phyloP scores from a whole-genome alignment of 352 stramenopile species.

The Phytophthora cryptogea region DNA sequence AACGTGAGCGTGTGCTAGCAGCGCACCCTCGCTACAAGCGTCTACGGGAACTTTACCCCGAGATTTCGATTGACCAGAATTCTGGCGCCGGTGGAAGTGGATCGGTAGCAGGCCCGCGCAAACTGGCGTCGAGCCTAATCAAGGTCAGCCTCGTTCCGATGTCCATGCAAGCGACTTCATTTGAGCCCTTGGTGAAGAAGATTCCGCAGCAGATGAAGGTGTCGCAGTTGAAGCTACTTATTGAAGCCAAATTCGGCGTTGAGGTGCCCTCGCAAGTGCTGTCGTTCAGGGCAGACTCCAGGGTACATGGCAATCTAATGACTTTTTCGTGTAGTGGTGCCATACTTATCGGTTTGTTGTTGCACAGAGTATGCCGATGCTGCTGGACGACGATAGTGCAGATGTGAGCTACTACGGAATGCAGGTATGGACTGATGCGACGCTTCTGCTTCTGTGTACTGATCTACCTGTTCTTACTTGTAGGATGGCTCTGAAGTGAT shows the following conservation, averaged over 20 bases:
- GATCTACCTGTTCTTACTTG: slow-evolving; percentile 1
- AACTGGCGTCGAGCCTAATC: slow-evolving; percentile 61
- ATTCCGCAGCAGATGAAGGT: slow-evolving; percentile 82
- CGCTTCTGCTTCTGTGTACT: background rate
- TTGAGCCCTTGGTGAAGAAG: slow-evolving; percentile 69
- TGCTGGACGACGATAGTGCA: slow-evolving; percentile 70
- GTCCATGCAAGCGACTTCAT: slow-evolving; percentile 70
- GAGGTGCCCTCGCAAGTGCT: slow-evolving; percentile 51
- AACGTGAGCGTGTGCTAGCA: slow-evolving; percentile 38
- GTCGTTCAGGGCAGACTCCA: slow-evolving; percentile 60
- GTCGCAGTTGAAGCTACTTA: slow-evolving; percentile 67
- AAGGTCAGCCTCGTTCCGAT: slow-evolving; percentile 73
- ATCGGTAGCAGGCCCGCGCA: slow-evolving; percentile 32
- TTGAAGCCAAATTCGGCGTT: slow-evolving; percentile 80
- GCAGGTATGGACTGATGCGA: slow-evolving; percentile 40
- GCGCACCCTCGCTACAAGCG: slow-evolving; percentile 52
- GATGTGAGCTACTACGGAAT: slow-evolving; percentile 79
- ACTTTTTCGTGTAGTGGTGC: background rate
- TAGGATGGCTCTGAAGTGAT: slow-evolving; percentile 74
- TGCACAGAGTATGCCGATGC: slow-evolving; percentile 61
- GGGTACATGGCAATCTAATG: slow-evolving; percentile 30
- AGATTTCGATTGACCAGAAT: slow-evolving; percentile 40
- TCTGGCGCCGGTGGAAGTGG: slow-evolving; percentile 5
- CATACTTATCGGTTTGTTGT: background rate
- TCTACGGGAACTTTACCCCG: slow-evolving; percentile 59